Conservation (phyloP, 164 flowering plant species). For the Nymphaea thermarum region DNA sequence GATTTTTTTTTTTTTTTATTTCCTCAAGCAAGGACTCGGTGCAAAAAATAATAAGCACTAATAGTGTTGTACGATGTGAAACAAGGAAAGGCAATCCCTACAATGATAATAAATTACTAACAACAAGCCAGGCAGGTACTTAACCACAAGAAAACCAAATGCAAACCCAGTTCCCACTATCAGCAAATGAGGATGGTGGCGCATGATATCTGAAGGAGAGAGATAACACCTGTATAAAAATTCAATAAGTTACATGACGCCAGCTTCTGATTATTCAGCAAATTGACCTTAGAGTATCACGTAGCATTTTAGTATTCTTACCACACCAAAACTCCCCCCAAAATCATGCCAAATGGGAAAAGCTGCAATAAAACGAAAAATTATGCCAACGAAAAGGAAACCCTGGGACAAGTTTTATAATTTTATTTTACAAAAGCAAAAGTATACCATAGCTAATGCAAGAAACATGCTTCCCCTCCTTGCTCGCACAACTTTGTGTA, state of each 20-base stretch:
- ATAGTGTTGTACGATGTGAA: too few species aligned
- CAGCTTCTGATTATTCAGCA: neutral
- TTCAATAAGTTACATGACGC: neutral
- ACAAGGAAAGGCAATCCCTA: too few species aligned
- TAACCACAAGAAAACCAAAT: conserved; percentile 95
- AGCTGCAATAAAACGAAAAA: conserved; percentile 42
- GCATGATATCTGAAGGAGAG: conserved; percentile 70
- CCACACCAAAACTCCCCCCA: conserved; percentile 77
- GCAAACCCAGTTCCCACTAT: conserved; percentile 93
- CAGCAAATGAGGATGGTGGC: conserved; percentile 66
- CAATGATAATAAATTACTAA: neutral
- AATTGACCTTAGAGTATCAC: too few species aligned
- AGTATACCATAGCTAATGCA: conserved; percentile 83
- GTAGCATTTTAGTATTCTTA: conserved; percentile 12
- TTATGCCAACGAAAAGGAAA: neutral
- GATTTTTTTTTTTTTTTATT: too few species aligned
- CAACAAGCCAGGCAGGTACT: conserved; percentile 9
- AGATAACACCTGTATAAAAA: conserved; percentile 62
- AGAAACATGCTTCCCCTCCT: conserved; percentile 81
- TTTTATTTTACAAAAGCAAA: neutral
- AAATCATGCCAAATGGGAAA: conserved; percentile 63
- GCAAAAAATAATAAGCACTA: too few species aligned
- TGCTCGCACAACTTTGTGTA: conserved; percentile 66
- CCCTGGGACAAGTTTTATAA: neutral
- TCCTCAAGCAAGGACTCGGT: too few species aligned